Conservation (phyloP, 345 rosid species). For the Excoecaria cochinchinensis region DNA sequence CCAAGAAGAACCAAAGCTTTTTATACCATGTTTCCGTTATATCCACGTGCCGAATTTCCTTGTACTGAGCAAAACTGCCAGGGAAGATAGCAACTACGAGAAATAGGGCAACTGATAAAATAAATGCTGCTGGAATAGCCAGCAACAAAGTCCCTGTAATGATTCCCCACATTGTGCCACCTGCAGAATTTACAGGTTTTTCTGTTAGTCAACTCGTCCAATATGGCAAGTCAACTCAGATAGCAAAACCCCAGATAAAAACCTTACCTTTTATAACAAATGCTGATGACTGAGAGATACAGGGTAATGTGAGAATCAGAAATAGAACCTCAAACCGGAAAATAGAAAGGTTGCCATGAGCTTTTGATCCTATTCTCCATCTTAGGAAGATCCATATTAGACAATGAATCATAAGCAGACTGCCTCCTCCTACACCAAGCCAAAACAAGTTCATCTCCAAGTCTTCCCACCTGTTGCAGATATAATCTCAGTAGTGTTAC, state of each 20-base stretch:
- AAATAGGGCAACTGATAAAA: constrained; percentile 39
- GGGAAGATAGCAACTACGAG: constrained; percentile 34
- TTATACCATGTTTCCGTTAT: constrained; percentile 31
- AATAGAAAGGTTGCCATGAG: constrained; percentile 40
- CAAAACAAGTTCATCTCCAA: constrained; percentile 54
- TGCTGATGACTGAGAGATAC: constrained; percentile 53
- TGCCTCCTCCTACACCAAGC: constrained; percentile 43
- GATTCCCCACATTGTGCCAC: constrained; percentile 43
- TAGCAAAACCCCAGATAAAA: not conserved
- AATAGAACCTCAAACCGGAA: constrained; percentile 50
- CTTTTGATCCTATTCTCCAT: constrained; percentile 43
- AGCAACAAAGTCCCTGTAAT: constrained; percentile 46
- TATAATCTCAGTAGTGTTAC: constrained; percentile 13
- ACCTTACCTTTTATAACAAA: constrained; percentile 49
- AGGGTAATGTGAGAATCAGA: constrained; percentile 45
- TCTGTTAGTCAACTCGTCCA: constrained; percentile 16
- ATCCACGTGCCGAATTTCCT: constrained; percentile 37
- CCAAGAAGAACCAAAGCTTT: constrained; percentile 34
- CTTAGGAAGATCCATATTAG: constrained; percentile 31
- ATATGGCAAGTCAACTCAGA: not conserved
- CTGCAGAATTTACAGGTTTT: constrained; percentile 26
- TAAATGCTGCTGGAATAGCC: constrained; percentile 42
- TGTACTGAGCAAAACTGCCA: constrained; percentile 41
- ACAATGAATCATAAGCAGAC: constrained; percentile 33
- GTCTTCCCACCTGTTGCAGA: constrained; percentile 44